phyloP scores from a whole-genome alignment of 306 rosid genomes.

The Lablab purpureus region DNA sequence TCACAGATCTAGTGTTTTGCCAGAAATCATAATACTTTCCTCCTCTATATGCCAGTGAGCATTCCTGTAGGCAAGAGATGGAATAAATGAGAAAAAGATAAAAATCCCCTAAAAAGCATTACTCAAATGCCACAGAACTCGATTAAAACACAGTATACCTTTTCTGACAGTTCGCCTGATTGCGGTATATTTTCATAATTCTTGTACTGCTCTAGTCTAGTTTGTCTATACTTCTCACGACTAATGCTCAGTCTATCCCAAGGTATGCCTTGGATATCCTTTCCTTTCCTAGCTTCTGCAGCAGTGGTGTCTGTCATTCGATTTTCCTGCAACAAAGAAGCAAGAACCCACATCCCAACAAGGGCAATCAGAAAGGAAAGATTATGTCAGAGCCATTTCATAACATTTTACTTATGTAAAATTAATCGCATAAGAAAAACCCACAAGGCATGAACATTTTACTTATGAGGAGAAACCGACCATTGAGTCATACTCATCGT shows the following conservation, averaged over 20 bases:
- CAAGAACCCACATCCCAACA: constrained; percentile 4
- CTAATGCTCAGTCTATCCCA: constrained; percentile 57
- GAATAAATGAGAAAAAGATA: constrained; percentile 1
- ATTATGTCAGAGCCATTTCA: constrained; percentile 1
- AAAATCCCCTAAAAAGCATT: constrained; percentile 12
- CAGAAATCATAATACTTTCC: constrained; percentile 71
- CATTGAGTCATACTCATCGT: constrained; percentile 45
- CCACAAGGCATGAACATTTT: neutral
- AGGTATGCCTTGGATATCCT: constrained; percentile 59
- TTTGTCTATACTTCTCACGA: constrained; percentile 62
- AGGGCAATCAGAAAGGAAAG: constrained; percentile 1
- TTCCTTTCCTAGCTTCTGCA: constrained; percentile 52
- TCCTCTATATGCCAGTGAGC: constrained; percentile 68
- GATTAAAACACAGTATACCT: constrained; percentile 55
- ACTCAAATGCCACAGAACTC: constrained; percentile 8
- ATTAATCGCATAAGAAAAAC: neutral
- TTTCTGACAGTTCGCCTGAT: constrained; percentile 73
- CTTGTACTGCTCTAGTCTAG: constrained; percentile 87
- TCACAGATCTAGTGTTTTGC: constrained; percentile 82
- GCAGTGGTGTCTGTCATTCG: constrained; percentile 50
- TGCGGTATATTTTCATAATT: constrained; percentile 79
- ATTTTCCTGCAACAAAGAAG: constrained; percentile 46
- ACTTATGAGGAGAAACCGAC: constrained; percentile 41
- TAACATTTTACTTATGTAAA: neutral
- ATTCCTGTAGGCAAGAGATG: constrained; percentile 56